These are phyloP conservation scores for Dryas drummondii DNA, from an alignment of 306 rosid species.

Conservation along the genomic window DNA sequence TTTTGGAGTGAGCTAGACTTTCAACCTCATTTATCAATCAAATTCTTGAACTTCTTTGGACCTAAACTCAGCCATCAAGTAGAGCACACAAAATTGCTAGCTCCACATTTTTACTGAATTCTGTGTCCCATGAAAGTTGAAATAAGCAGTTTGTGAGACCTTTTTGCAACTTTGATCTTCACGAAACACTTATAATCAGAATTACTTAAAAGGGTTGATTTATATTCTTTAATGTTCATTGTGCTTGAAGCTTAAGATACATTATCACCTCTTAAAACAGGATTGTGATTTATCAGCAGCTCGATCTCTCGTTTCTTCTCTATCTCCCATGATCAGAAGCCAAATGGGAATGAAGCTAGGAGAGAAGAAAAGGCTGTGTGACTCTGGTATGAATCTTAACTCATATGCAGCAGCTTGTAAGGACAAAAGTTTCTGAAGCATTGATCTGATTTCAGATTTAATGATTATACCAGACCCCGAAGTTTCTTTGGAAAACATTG, in stretches of 20 bases:
- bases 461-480: not conserved
- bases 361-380: slow-evolving; percentile 33
- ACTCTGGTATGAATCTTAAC: slow-evolving; percentile 52
- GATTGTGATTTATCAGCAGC: slow-evolving; percentile 52
- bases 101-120: not conserved
- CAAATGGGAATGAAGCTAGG: slow-evolving; percentile 57
- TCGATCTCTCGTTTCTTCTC: slow-evolving; percentile 57
- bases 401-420: not conserved
- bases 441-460: not conserved
- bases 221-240: not conserved
- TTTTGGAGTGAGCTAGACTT: not conserved
- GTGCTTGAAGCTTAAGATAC: not conserved
- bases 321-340: slow-evolving; percentile 61
- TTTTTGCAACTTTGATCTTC: not conserved
- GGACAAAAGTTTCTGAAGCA: slow-evolving; percentile 19
- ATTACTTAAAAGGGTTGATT: not conserved
- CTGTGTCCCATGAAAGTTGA: not conserved
- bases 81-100: not conserved
- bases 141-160: not conserved
- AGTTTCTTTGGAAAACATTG: not conserved
- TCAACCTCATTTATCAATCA: not conserved
- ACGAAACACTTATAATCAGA: not conserved
- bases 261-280: slow-evolving; percentile 43
- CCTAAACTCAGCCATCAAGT: not conserved
- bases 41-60: not conserved